Conservation (phyloP, 2,329 filamentous ascomycete genomes). For the Ophiocordyceps polyrhachis-furcata region DNA sequence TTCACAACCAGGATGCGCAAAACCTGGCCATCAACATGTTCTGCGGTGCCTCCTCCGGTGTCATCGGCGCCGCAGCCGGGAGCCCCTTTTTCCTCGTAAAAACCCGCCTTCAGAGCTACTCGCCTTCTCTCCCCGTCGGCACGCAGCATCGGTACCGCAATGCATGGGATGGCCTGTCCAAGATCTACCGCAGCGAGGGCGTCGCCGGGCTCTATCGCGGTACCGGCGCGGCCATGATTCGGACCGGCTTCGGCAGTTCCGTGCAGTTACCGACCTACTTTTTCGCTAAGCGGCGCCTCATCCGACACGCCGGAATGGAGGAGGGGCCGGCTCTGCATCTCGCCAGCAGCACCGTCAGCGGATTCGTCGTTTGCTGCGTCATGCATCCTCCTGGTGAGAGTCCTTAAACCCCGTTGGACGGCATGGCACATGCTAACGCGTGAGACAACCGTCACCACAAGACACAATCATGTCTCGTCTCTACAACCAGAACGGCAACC, state of each 20-base stretch:
- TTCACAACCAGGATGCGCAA: conserved; percentile 57
- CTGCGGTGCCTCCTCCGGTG: conserved; percentile 71
- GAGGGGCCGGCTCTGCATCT: conserved; percentile 82
- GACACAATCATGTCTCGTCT: conserved; percentile 98
- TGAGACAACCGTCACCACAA: conserved; percentile 8
- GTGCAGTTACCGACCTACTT: conserved; percentile 97
- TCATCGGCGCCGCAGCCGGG: conserved; percentile 81
- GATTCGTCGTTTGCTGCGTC: conserved; percentile 90
- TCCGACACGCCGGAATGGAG: conserved; percentile 69
- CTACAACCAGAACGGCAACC: conserved; percentile 96
- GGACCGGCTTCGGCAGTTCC: conserved; percentile 87
- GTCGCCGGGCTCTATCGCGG: conserved; percentile 72
- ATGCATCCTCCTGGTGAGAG: conserved; percentile 84
- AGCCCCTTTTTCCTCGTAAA: conserved; percentile 98
- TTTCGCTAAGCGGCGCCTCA: conserved; percentile 76
- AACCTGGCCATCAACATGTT: conserved; percentile 86
- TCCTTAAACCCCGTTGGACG: no score
- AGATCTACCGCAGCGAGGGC: conserved; percentile 66
- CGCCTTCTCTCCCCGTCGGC: conserved; percentile 78
- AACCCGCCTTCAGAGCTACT: conserved; percentile 86
- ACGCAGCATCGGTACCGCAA: conserved; percentile 92
- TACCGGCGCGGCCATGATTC: conserved; percentile 82
- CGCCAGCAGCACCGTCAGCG: conserved; percentile 71
- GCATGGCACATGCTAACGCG: background rate
- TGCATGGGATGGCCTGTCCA: conserved; percentile 61